Base-by-base conservation (phyloP, 768 basidiomycete species). In the Coprinopsis strossmayeri region DNA sequence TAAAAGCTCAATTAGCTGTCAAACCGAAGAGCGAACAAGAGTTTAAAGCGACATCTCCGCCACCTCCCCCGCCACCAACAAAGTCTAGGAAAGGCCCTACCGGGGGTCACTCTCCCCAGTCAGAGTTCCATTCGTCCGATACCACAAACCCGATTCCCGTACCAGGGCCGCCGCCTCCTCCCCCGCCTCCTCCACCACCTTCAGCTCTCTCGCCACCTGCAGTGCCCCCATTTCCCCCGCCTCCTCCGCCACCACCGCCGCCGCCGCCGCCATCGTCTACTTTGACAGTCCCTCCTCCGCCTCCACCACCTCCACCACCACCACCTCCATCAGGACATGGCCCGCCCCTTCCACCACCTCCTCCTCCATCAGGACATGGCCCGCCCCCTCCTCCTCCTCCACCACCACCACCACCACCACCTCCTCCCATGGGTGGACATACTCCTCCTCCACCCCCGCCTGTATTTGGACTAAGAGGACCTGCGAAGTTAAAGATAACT, bases 21-120 rank as follows among this genome's bases (percentile, higher is more conserved):
- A 79, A 72, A 52, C 78, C 79, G 3, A 73, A 71, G 57, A 79
- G 75, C 1, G 87, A 89, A 63, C 78, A 80, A 57, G 82, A 82
- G 54, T 88, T 82, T 66, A 89, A 91, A 60, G 69, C 71, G 1
- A 76, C 75, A 43, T 78, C 79, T 27, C 65, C 81, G 0, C 84
- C 85, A 5, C 83, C 81, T 0, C 85, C 82, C 0, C 78, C 81
- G 0, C 81, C 82, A 13, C 68, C 74, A 23, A 34, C 10, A 13
- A 48, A 28, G 25, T 11, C 39, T 17, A 26, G 17, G 2, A 49
- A 39, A 53, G n/a, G n/a, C n/a, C n/a, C n/a, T n/a, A n/a, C n/a
- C n/a, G n/a, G n/a, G n/a, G n/a, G 3, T 55, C 52, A 30, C 53
- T 55, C 1, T 48, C 49, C 1, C 49, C 55, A 45, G 5, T 39